Evolutionary conservation across 202 grass and related monocot genomes (phyloP).

Genomic region (Bolboschoenoplectus hybrid): DNA sequence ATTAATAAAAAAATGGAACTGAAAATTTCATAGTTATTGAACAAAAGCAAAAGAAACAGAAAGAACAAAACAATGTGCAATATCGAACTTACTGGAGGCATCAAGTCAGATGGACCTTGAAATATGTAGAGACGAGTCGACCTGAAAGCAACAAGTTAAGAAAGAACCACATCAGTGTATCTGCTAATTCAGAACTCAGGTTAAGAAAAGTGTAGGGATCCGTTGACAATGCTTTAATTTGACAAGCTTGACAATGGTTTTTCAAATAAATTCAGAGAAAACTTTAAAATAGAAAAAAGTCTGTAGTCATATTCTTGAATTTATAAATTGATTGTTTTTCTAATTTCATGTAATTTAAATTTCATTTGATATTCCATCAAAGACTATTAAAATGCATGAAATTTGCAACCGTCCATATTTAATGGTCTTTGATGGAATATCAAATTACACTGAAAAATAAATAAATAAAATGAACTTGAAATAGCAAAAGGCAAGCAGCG

Average conservation of each 20-base stretch:
- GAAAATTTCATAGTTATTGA: constrained; percentile 25
- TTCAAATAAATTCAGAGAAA: constrained; percentile 10
- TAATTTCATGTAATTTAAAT: neutral
- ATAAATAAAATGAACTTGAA: neutral
- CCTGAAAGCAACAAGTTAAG: constrained; percentile 46
- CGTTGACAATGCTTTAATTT: neutral
- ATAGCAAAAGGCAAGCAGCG: constrained; percentile 15
- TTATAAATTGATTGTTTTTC: neutral
- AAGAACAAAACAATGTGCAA: constrained; percentile 23
- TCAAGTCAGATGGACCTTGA: constrained; percentile 89
- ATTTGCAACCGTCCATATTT: no score
- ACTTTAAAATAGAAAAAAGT: neutral
- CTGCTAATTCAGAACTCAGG: constrained; percentile 19
- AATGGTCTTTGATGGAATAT: no score
- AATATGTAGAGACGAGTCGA: constrained; percentile 89
- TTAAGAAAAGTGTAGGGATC: constrained; percentile 2
- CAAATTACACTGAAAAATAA: neutral
- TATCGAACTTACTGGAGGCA: constrained; percentile 74
- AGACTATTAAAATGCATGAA: no score
- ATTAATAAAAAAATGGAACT: constrained; percentile 18
- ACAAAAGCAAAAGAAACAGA: constrained; percentile 10
- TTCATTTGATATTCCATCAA: neutral
- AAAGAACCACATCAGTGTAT: constrained; percentile 4
- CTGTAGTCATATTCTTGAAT: neutral
- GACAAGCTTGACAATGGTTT: neutral